These are phyloP conservation scores for Verticillium zaregamsianum DNA, from an alignment of 2,329 filamentous ascomycete species.

Conservation along the genomic window DNA sequence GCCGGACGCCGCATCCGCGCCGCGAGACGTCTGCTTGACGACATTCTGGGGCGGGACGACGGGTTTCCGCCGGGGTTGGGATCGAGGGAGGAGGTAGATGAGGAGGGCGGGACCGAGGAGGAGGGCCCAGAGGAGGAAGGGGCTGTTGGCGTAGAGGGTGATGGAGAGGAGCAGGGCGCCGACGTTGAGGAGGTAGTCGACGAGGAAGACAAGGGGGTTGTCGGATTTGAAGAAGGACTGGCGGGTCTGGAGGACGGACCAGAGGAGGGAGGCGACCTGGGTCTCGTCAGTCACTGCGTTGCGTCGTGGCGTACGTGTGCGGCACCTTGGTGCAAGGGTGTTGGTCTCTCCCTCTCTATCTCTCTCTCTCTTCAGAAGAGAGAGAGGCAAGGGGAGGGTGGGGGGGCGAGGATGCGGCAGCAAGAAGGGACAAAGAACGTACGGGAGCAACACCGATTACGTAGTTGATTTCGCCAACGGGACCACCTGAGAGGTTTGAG, in stretches of 20 bases:
- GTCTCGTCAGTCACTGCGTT: background rate
- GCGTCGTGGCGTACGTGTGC: background rate
- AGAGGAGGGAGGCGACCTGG: conserved; percentile 77
- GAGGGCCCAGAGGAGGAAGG: conserved; percentile 70
- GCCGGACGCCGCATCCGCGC: conserved; percentile 11
- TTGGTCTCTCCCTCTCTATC: background rate
- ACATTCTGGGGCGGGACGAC: conserved; percentile 40
- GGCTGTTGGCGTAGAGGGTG: conserved; percentile 75
- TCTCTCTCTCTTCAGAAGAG: background rate
- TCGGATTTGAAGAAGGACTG: conserved; percentile 81
- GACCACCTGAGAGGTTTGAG: conserved; percentile 81
- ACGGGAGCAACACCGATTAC: conserved; percentile 85
- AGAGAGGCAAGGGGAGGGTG: background rate
- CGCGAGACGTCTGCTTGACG: conserved; percentile 10
- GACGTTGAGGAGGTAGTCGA: conserved; percentile 88
- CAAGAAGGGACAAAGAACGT: conserved; percentile 16
- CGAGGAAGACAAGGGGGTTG: conserved; percentile 59
- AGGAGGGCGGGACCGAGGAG: conserved; percentile 68
- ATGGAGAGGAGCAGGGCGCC: conserved; percentile 76
- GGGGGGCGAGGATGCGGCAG: background rate
- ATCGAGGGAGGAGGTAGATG: conserved; percentile 50
- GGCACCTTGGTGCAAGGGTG: background rate
- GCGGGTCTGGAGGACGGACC: conserved; percentile 82
- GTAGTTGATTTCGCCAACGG: conserved; percentile 78
- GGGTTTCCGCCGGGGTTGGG: conserved; percentile 38